Conservation (phyloP, 106 monocot genomes). For the Gastrodia elata region DNA sequence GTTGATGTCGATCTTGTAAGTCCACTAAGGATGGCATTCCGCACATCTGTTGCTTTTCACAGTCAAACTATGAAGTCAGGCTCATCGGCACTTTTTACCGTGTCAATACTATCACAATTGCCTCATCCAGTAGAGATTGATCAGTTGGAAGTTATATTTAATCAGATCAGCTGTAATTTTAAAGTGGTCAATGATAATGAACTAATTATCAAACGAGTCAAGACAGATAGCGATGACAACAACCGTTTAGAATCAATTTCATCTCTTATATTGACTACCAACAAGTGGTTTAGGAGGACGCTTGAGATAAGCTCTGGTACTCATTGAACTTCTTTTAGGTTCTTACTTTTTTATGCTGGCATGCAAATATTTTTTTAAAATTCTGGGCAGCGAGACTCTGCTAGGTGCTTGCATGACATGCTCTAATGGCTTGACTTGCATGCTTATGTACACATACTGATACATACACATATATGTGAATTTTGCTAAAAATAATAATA, state of each 20-base stretch:
- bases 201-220: not conserved
- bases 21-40: conserved; percentile 67
- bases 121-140: conserved; percentile 60
- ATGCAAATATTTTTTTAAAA: not conserved
- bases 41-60: conserved; percentile 82
- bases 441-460: too few relatives aligned
- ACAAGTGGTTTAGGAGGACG: conserved; percentile 74
- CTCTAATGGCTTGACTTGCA: not conserved
- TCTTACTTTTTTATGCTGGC: not conserved
- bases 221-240: conserved; percentile 11
- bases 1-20: conserved; percentile 76
- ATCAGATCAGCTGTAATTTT: conserved; percentile 71
- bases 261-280: conserved; percentile 36
- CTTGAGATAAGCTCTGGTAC: conserved; percentile 78
- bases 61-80: conserved; percentile 76
- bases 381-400: not conserved
- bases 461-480: too few relatives aligned
- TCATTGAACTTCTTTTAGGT: not conserved
- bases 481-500: too few relatives aligned
- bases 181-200: conserved; percentile 21
- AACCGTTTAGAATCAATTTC: conserved; percentile 27
- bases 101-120: conserved; percentile 77
- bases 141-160: conserved; percentile 77
- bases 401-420: not conserved
- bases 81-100: conserved; percentile 35